Conservation (phyloP, 257 asterid species). For the Nicotiana tomentosiformis region DNA sequence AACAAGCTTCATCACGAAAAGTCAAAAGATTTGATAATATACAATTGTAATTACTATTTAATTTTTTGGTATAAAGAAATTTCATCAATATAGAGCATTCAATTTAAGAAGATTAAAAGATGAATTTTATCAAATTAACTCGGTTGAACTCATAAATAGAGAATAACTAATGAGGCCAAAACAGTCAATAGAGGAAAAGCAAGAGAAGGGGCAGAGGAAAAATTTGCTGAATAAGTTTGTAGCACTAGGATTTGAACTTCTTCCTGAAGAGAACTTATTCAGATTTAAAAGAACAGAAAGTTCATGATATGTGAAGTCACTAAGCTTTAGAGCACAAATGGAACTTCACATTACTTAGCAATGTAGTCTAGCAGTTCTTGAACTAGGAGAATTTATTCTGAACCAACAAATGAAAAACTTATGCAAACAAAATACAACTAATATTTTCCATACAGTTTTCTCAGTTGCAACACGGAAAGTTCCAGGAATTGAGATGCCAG, state of each 20-base stretch:
- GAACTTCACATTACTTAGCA: not conserved
- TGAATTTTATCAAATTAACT: not conserved
- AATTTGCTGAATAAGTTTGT: not conserved
- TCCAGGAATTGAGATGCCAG: slow-evolving; percentile 95
- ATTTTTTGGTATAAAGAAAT: not conserved
- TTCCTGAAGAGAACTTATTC: not conserved
- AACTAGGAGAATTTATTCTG: not conserved
- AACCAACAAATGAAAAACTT: not conserved
- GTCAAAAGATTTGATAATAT: not conserved
- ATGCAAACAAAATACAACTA: not conserved
- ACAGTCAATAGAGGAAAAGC: not conserved
- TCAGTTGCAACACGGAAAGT: slow-evolving; percentile 88
- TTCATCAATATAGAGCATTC: not conserved
- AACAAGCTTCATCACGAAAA: not conserved
- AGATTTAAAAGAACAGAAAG: not conserved
- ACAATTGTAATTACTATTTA: not conserved
- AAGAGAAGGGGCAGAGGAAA: not conserved
- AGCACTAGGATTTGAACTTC: not conserved
- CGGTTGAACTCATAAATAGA: not conserved
- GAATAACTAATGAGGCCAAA: not conserved
- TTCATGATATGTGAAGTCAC: slow-evolving; percentile 4
- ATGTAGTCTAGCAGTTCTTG: not conserved
- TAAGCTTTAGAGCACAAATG: not conserved
- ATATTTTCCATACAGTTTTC: slow-evolving; percentile 60
- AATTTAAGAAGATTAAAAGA: not conserved